A percentile compares a stretch with the other conserved stretches of the same genome.
Conservation (phyloP, 108 stramenopile species). For the Skeletonema tropicum region DNA sequence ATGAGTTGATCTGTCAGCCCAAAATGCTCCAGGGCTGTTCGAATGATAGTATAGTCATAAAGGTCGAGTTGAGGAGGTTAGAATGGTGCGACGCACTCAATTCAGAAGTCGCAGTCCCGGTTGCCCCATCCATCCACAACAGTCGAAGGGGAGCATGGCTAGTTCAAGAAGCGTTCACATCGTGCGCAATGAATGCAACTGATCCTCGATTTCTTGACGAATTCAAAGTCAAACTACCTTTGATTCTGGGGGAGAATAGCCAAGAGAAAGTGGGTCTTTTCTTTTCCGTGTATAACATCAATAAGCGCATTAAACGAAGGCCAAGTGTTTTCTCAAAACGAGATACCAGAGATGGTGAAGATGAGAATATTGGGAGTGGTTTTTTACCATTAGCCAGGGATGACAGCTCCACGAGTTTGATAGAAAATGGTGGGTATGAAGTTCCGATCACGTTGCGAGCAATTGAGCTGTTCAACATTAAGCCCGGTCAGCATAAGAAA, state of each 20-base stretch:
- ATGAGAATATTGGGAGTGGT: conserved; percentile 60
- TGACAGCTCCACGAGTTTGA: conserved; percentile 40
- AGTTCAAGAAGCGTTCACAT: conserved; percentile 69
- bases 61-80: conserved; percentile 77
- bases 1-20: conserved; percentile 84
- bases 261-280: conserved; percentile 44
- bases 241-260: conserved; percentile 49
- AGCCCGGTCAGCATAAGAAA: conserved; percentile 14
- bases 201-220: conserved; percentile 81
- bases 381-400: conserved; percentile 63
- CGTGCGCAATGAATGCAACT: conserved; percentile 62
- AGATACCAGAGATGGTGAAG: conserved; percentile 6
- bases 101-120: conserved; percentile 59
- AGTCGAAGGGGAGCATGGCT: conserved; percentile 78
- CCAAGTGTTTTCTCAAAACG: background rate
- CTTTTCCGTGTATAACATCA: conserved; percentile 74
- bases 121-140: conserved; percentile 73
- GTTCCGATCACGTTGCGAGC: conserved; percentile 60
- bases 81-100: conserved; percentile 63
- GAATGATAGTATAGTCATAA: conserved; percentile 80
- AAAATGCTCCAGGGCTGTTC: conserved; percentile 65
- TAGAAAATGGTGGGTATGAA: conserved; percentile 76
- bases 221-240: conserved; percentile 84
- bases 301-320: conserved; percentile 33
- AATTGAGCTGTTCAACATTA: background rate